Evolutionary conservation across 805 yeast genomes (phyloP), one percentile per base, ranked within the genome.

Genomic region (Pichia californica): DNA sequence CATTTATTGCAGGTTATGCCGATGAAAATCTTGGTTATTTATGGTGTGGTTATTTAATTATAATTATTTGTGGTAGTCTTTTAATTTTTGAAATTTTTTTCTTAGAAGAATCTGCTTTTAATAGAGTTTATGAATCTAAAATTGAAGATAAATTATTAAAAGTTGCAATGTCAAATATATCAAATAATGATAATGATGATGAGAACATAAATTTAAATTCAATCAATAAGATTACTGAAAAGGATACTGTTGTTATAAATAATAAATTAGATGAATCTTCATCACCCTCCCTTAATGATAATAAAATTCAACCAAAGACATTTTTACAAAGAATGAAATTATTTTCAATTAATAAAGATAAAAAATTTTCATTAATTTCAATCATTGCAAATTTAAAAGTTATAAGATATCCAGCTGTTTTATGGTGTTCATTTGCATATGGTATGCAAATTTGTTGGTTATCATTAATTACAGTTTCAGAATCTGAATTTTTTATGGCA

Each of bases 31-130:
- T 67, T 21, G 69, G 73, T 16, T 86, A 83, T 67, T 66, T 81
- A 50, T 85, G 94, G 94, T 83, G 82, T 10, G 87, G 88, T 20
- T 79, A 80, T 74, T 62, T 72, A 43, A 76, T 76, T 25, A 77
- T 77, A 0, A 83, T 84, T 55, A 70, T 80, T 44, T 74, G 80
- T 5, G 87, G 76, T 20, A 74, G 67, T 1, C 57, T 77, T 13
- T 59, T 83, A 45, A 39, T 81, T 3, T 66, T 81, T 11, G 61
- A 80, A 34, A 44, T 80, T 13, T 75, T 85, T 46, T 71, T 71
- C 25, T 71, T 83, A 53, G 91, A 86, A 57, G 95, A 86, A 55
- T 82, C 89, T 3, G 63, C 62, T 16, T 80, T 79, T 52, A 79
- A 79, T n/a, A 39, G 36, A 31, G 23, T 16, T 5, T 7, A 2